A percentile compares a stretch with the other conserved stretches of the same genome.
These are phyloP conservation scores for Boechera retrofracta DNA, from an alignment of 345 rosid genomes.

Conservation along the genomic window DNA sequence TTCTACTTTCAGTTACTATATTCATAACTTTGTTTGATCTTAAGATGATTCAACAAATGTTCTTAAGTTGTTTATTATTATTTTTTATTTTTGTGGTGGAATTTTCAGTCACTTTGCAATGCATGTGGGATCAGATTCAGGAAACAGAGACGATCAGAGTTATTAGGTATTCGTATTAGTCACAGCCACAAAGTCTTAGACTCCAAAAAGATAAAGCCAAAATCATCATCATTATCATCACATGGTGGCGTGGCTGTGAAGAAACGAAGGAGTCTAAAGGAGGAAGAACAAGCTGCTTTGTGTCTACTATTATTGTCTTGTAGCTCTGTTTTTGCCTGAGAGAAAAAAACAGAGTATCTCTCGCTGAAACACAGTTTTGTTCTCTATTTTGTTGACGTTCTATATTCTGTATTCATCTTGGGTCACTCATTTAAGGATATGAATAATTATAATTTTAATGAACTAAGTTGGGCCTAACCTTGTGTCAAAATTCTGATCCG, in stretches of 20 bases:
- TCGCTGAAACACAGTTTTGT: conserved; percentile 13
- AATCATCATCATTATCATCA: conserved; percentile 9
- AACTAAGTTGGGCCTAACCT: background rate
- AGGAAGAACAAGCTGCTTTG: conserved; percentile 88
- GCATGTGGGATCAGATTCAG: conserved; percentile 92
- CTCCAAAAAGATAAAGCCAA: conserved; percentile 36
- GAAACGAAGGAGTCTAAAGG: conserved; percentile 66
- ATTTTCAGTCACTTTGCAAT: conserved; percentile 76
- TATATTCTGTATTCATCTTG: background rate
- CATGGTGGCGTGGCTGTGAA: conserved; percentile 44
- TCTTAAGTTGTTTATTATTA: background rate
- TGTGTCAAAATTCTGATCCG: background rate
- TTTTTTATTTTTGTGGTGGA: background rate
- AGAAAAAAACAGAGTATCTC: conserved; percentile 4
- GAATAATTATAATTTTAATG: background rate
- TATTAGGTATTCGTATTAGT: conserved; percentile 38
- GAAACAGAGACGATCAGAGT: conserved; percentile 58
- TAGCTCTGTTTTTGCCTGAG: conserved; percentile 58
- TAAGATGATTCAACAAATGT: background rate
- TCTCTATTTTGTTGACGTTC: conserved; percentile 4
- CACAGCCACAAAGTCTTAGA: conserved; percentile 35
- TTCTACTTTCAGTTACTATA: conserved; percentile 7
- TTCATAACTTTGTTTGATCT: background rate
- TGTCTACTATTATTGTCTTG: conserved; percentile 76
- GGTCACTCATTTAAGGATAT: conserved; percentile 25